phyloP scores from a whole-genome alignment of 208 protist species.

The Balamuthia mandrillaris region DNA sequence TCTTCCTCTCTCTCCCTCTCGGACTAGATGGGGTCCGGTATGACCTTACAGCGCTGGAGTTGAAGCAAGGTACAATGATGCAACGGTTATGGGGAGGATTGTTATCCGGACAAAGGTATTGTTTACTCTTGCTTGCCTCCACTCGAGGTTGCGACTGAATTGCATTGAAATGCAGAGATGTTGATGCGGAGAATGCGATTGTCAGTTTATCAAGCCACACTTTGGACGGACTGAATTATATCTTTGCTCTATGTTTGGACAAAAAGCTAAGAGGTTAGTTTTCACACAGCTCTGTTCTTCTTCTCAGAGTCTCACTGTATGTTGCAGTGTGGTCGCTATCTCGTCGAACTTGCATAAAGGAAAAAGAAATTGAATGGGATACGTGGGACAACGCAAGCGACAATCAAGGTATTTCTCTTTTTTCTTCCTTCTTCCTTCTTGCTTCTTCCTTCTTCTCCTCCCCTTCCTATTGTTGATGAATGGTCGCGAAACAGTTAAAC shows the following conservation, averaged over 20 bases:
- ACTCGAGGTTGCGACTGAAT: not conserved
- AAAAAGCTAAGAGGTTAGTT: constrained; percentile 30
- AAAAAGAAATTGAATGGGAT: too few species aligned
- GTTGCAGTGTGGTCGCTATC: too few species aligned
- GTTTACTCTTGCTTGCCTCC: not conserved
- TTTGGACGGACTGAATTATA: not conserved
- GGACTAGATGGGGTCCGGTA: not conserved
- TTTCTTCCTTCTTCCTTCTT: too few species aligned
- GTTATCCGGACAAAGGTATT: not conserved
- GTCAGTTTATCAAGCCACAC: constrained; percentile 8
- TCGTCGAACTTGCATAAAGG: too few species aligned
- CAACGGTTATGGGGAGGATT: constrained; percentile 9
- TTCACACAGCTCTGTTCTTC: too few species aligned
- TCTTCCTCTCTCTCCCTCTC: too few species aligned
- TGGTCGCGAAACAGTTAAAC: not conserved
- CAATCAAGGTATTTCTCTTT: not conserved
- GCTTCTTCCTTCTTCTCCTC: not conserved
- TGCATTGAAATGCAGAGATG: not conserved
- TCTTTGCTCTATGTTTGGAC: constrained; percentile 23
- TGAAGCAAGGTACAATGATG: constrained; percentile 13
- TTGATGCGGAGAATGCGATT: not conserved
- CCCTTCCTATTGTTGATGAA: not conserved
- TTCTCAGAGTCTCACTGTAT: too few species aligned
- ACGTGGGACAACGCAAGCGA: too few species aligned
- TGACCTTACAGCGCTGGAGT: not conserved